Conservation (phyloP, 1,139 yeast species). For the Sugiyamaella castrensis region DNA sequence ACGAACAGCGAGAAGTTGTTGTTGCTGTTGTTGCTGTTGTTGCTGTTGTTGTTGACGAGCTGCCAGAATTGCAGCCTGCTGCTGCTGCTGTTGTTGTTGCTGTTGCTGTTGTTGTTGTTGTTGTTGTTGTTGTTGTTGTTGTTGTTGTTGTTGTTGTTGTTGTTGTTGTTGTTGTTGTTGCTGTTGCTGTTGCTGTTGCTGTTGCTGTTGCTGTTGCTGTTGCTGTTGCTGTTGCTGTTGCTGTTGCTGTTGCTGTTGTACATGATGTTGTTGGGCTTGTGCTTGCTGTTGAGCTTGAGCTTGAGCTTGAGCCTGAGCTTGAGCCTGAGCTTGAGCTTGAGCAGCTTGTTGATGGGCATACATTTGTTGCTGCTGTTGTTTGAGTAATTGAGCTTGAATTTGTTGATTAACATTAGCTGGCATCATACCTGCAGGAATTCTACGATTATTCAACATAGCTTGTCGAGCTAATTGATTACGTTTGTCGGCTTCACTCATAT, state of each 20-base stretch:
- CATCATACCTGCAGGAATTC: slow-evolving; percentile 23
- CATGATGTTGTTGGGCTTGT: slow-evolving; percentile 14
- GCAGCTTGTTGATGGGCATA: slow-evolving; percentile 19
- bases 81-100: slow-evolving; percentile 29
- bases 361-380: slow-evolving; percentile 29
- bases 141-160: slow-evolving; percentile 19
- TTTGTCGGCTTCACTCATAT: slow-evolving; percentile 32
- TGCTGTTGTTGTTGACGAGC: slow-evolving; percentile 19
- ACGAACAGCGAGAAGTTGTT: slow-evolving; percentile 30
- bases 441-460: slow-evolving; percentile 25
- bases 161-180: slow-evolving; percentile 19
- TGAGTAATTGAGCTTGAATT: slow-evolving; percentile 29
- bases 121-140: slow-evolving; percentile 18
- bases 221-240: slow-evolving; percentile 18
- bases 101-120: slow-evolving; percentile 29
- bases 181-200: slow-evolving; percentile 29
- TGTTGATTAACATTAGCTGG: slow-evolving; percentile 24
- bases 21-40: slow-evolving; percentile 33
- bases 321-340: slow-evolving; percentile 19
- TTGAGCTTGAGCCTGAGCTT: slow-evolving; percentile 6
- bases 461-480: slow-evolving; percentile 31
- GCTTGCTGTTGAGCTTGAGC: slow-evolving; percentile 14
- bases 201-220: slow-evolving; percentile 30
- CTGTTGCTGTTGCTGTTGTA: slow-evolving; percentile 22
- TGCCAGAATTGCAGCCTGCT: slow-evolving; percentile 15